Evolutionary conservation across 1,284 basidiomycete genomes (phyloP), one percentile per base, ranked within the genome.

Genomic region (Ustilago xerochloae): DNA sequence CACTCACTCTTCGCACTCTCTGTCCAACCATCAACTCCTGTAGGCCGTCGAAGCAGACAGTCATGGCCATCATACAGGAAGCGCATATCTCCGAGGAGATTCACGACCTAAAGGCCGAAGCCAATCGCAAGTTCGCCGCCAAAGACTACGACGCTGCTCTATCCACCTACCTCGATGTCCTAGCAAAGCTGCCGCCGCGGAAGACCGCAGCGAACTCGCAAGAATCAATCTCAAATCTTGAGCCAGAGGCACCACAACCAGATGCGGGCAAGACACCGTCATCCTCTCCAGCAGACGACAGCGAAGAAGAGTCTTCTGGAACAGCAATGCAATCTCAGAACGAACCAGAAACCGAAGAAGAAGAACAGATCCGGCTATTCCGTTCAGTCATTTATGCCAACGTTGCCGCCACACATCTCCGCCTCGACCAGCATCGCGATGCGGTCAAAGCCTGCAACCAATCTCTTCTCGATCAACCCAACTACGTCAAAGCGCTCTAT

Each of bases 401-500:
- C 77, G 90, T 93, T 35, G 92, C 89, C 1, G 93, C 93, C 57
- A 93, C 91, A 77, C 87, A 90, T 80, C 87, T 91, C 3, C 92
- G 92, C 79, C 84, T 92, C 81, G 62, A 75, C 32, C 68, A 79
- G 22, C 63, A 64, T 18, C 90, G 91, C 80, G 88, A 90, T 58
- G 92, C 90, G 0, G 91, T 91, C 16, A 87, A 89, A 64, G 90
- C 91, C 4, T 94, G 91, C 80, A 89, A 91, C 12, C 86, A 91
- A 87, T 61, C 96, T 7, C 87, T 99, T 13, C 85, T 87, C 20
- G 92, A 97, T 79, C 91, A 96, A 77, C 91, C 93, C 4, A 83
- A 86, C 13, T 97, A 98, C 81, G 84, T 91, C 71, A 98, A 97
- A 85, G 94, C 91, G 0, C 86, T 97, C 2, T 92, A 94, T 80